phyloP scores from a whole-genome alignment of 2,329 filamentous ascomycete species.

The Biscogniauxia sp. region DNA sequence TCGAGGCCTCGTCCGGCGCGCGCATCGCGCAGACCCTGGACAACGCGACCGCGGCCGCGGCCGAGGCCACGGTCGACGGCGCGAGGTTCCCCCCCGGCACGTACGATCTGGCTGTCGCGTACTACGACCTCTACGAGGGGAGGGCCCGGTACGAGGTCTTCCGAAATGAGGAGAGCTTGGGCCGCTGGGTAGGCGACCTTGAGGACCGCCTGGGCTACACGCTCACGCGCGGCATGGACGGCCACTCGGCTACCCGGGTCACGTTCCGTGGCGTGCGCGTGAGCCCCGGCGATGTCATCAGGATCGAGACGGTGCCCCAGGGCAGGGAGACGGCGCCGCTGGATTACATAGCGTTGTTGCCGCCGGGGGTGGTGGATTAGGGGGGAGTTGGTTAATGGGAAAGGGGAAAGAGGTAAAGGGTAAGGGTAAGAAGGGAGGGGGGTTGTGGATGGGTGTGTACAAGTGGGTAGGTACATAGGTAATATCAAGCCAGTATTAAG shows the following conservation, averaged over 20 bases:
- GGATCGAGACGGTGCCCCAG: slow-evolving; percentile 51
- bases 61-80: slow-evolving; percentile 32
- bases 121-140: slow-evolving; percentile 62
- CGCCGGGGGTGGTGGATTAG: slow-evolving; percentile 51
- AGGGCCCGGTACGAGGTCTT: slow-evolving; percentile 53
- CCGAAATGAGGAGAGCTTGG: slow-evolving; percentile 52
- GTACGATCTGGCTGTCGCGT: slow-evolving; percentile 56
- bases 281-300: slow-evolving; percentile 28
- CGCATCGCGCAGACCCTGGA: slow-evolving; percentile 54
- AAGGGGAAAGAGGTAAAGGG: too few relatives aligned
- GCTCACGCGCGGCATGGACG: slow-evolving; percentile 58
- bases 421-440: too few relatives aligned
- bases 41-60: slow-evolving; percentile 51
- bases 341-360: slow-evolving; percentile 65
- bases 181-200: slow-evolving; percentile 58
- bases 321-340: slow-evolving; percentile 63
- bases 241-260: slow-evolving; percentile 61
- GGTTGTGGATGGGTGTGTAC: too few relatives aligned
- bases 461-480: too few relatives aligned
- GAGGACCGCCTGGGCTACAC: slow-evolving; percentile 59
- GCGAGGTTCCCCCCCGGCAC: too few relatives aligned
- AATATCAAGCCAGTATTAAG: too few relatives aligned
- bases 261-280: slow-evolving; percentile 42
- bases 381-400: too few relatives aligned
- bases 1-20: slow-evolving; percentile 56